Conservation (phyloP, 768 basidiomycete species). For the Rhizopogon vulgaris region DNA sequence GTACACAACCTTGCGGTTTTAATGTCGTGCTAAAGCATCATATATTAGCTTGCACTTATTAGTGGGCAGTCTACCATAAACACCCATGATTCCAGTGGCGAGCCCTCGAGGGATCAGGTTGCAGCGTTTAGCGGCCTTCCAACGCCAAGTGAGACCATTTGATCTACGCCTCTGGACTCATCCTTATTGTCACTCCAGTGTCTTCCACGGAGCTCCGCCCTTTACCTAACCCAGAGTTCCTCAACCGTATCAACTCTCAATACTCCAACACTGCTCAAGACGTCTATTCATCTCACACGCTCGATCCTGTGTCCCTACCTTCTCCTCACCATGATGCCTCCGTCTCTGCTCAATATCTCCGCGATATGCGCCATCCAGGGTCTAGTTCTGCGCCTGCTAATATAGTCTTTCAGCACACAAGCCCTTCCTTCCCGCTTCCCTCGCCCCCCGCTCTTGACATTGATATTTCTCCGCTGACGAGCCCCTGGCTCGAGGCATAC, state of each 20-base stretch:
- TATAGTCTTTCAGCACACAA: constrained; percentile 51
- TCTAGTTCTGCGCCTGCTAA: constrained; percentile 67
- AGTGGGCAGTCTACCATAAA: constrained; percentile 37
- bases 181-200: constrained; percentile 31
- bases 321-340: constrained; percentile 25
- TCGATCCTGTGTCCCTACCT: constrained; percentile 21
- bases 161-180: constrained; percentile 4
- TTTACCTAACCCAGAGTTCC: constrained; percentile 50
- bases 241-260: constrained; percentile 55
- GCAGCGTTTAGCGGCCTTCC: constrained; percentile 47
- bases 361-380: constrained; percentile 27
- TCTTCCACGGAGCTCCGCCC: constrained; percentile 64
- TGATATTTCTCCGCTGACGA: constrained; percentile 75
- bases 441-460: constrained; percentile 55
- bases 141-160: constrained; percentile 52
- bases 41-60: constrained; percentile 59
- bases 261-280: constrained; percentile 27
- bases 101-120: constrained; percentile 30
- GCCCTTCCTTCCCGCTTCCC: constrained; percentile 32
- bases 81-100: constrained; percentile 28
- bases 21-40: constrained; percentile 6
- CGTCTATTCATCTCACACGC: constrained; percentile 17
- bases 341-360: constrained; percentile 21
- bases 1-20: background rate
- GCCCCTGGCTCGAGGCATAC: constrained; percentile 72